Evolutionary conservation across 139 green algal genomes (phyloP).

Genomic region (Bryopsis sp.): DNA sequence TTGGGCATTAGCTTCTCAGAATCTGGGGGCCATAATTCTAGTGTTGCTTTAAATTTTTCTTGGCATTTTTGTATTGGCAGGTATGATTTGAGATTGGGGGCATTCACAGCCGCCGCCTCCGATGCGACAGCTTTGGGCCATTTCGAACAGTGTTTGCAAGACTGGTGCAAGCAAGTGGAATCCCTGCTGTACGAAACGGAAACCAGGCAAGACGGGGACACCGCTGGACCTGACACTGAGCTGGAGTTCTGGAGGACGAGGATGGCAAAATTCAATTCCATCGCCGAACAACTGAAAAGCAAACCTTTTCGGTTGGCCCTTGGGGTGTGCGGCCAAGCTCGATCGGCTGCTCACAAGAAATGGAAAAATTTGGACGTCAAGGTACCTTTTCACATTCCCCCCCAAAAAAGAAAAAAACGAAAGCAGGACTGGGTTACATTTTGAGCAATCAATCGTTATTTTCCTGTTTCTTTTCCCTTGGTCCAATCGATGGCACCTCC

Average conservation of each 20-base stretch:
- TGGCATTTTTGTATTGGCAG: no score
- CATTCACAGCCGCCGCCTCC: constrained; percentile 42
- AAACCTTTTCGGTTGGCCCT: constrained; percentile 65
- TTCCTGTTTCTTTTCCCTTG: no score
- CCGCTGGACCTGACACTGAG: constrained; percentile 75
- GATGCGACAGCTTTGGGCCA: constrained; percentile 34
- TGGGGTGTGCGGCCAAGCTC: constrained; percentile 37
- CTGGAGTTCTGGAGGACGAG: constrained; percentile 75
- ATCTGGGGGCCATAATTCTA: no score
- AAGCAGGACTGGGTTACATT: neutral
- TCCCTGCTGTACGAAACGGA: constrained; percentile 40
- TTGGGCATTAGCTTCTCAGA: no score
- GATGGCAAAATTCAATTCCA: constrained; percentile 69
- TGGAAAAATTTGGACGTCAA: constrained; percentile 75
- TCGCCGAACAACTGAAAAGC: constrained; percentile 77
- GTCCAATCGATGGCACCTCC: no score
- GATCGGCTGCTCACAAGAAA: constrained; percentile 31
- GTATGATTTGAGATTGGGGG: constrained; percentile 47
- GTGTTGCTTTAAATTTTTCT: no score
- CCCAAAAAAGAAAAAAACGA: no score
- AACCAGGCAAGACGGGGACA: constrained; percentile 38
- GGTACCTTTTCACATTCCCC: no score
- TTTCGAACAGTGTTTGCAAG: constrained; percentile 45
- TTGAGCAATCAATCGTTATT: neutral
- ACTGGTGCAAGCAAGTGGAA: constrained; percentile 60